A percentile compares a stretch with the other conserved stretches of the same genome.
Conservation (phyloP, 805 yeast species). For the Nakazawaea ambrosiae region DNA sequence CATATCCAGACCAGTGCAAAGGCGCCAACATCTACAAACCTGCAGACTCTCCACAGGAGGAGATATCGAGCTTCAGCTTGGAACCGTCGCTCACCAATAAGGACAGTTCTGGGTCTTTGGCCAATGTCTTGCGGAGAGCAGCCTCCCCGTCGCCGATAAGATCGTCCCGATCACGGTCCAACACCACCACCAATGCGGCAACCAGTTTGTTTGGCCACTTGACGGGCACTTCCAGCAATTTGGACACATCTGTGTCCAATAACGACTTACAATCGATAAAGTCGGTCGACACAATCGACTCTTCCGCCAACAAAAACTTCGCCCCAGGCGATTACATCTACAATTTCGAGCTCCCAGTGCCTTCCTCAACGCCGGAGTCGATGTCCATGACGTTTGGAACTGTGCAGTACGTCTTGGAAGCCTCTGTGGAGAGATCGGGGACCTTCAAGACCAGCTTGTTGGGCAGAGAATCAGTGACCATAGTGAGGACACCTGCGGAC, state of each 20-base stretch:
- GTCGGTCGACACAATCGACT: conserved; percentile 16
- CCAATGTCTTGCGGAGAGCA: conserved; percentile 22
- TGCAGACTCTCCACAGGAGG: conserved; percentile 19
- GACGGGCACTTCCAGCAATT: conserved; percentile 4
- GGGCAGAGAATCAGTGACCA: conserved; percentile 54
- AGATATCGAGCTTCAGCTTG: conserved; percentile 29
- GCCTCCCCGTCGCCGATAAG: conserved; percentile 17
- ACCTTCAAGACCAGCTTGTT: conserved; percentile 73
- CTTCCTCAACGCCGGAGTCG: conserved; percentile 77
- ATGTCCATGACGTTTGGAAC: conserved; percentile 74
- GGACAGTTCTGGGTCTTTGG: conserved; percentile 17
- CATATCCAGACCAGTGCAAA: conserved; percentile 12
- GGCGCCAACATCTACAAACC: conserved; percentile 43
- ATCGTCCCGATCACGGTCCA: conserved; percentile 10
- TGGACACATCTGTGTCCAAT: conserved; percentile 7
- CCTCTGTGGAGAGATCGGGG: conserved; percentile 68
- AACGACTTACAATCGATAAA: conserved; percentile 16
- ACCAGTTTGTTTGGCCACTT: conserved; percentile 8
- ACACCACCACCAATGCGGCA: conserved; percentile 8
- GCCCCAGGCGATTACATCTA: conserved; percentile 88
- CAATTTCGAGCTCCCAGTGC: conserved; percentile 85
- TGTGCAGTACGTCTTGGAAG: conserved; percentile 65
- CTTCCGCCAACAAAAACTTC: conserved; percentile 32
- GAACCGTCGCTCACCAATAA: conserved; percentile 21
- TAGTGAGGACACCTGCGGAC: conserved; percentile 74